phyloP scores from a whole-genome alignment of 1,284 basidiomycete genomes.

The Ustilago trichophora region DNA sequence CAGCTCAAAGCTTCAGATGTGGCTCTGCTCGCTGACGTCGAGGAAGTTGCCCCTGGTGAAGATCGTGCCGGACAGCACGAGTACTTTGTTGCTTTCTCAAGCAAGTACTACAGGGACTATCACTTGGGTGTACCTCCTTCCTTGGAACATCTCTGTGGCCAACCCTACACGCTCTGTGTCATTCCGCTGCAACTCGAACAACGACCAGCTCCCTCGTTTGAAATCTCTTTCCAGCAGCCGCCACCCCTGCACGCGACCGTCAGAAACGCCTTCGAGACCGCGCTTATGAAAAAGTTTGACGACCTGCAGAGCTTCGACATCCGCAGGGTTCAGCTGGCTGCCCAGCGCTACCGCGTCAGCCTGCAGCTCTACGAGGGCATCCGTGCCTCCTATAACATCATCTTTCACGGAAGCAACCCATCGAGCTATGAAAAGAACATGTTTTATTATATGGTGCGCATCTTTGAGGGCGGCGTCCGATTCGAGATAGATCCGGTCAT shows the following conservation, averaged over 20 bases:
- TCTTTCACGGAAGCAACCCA: conserved; percentile 23
- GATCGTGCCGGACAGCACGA: neutral
- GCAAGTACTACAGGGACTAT: conserved; percentile 27
- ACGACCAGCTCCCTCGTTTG: conserved; percentile 5
- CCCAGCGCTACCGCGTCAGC: conserved; percentile 21
- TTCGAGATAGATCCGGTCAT: conserved; percentile 1
- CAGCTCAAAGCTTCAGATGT: conserved; percentile 22
- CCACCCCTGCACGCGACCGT: conserved; percentile 8
- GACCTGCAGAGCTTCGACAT: conserved; percentile 21
- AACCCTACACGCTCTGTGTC: conserved; percentile 12
- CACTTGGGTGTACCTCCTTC: conserved; percentile 19
- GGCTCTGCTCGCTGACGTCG: conserved; percentile 17
- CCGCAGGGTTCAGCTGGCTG: conserved; percentile 17
- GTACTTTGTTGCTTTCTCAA: conserved; percentile 32
- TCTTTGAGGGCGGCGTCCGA: conserved; percentile 36
- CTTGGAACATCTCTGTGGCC: conserved; percentile 2
- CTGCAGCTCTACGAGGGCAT: conserved; percentile 16
- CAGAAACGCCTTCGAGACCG: conserved; percentile 10
- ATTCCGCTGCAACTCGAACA: conserved; percentile 28
- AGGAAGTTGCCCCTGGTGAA: neutral
- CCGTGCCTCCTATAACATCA: conserved; percentile 31
- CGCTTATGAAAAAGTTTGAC: conserved; percentile 6
- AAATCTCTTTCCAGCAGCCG: conserved; percentile 1
- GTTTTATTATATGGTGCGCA: conserved; percentile 19
- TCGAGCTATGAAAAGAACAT: conserved; percentile 27